Base-by-base conservation (phyloP, 768 basidiomycete species). In the Hortiboletus campestris region DNA sequence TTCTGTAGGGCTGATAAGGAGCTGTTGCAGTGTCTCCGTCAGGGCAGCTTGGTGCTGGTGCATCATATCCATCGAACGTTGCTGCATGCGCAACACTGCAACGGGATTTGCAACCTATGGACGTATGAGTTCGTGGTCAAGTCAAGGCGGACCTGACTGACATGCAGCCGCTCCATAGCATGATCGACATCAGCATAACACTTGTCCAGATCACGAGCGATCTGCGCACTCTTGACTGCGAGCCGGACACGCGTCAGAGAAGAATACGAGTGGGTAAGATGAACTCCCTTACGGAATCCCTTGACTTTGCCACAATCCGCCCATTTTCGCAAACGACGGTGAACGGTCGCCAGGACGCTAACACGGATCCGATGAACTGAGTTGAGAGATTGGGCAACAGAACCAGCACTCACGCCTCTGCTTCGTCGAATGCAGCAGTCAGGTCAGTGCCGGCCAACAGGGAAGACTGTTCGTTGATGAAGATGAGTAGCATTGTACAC, bases 151-250 rank as follows among this genome's bases (percentile, higher is more conserved):
- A n/a, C 6, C 4, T 13, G 36, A 56, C 72, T 41, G 54, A 81
- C 82, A 49, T 80, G 71, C 56, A 83, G 74, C 31, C 72, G 65
- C 34, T 72, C 70, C 58, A 81, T 73, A 7, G 76, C 75, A 9
- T 62, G 63, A 19, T 78, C 67, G 29, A 83, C 67, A 19, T 83
- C 78, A 16, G 63, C 62, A 35, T 75, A 64, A 55, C 76, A 82
- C 49, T 64, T 66, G 40, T 77, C 75, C 36, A 84, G 72, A 7
- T 76, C 76, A n/a, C 75, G 68, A 47, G 70, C 75, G 36, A 84
- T 81, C 20, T 80, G 78, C 2, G 65, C 64, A 28, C 68, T 77
- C 51, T 74, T 80, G 31, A 78, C 83, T 84, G 36, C 5, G 28
- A 45, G 8, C 13, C 20, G 19, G 9, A 32, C 13, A 20, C 2